Base-by-base conservation (phyloP, 192 early-diverging fungal species). In the Coemansia sp. region DNA sequence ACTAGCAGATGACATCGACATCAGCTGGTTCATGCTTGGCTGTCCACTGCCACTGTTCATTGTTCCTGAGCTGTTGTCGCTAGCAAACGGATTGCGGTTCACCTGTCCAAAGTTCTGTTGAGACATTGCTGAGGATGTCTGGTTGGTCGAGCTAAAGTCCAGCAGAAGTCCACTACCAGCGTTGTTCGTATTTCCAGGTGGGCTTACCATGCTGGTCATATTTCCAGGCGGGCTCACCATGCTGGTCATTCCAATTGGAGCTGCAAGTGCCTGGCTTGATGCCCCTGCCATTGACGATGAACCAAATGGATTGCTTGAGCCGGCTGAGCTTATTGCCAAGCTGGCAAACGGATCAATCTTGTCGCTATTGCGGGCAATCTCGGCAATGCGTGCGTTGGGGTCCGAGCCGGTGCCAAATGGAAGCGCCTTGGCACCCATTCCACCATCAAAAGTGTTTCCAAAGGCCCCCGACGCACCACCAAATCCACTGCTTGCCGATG, bases 301-400 rank as follows among this genome's bases (percentile, higher is more conserved):
- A 30, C 55, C 63, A 55, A 72, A 66, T 16, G 69, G 75, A 19
- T 71, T 78, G 54, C 44, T 57, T 3, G 44, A 28, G 42, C 53
- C 55, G 47, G 53, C 56, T 18, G 69, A 64, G 0, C 65, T 51
- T 61, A 71, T 62, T 5, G 81, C 81, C 36, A 82, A 57, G 59
- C 73, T 80, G 35, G 81, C 81, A 51, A 82, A 82, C 42, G 81
- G 81, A 45, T 82, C 81, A 44, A 82, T 82, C 36, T 61, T 53
- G 19, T 72, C 71, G 59, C 78, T 78, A 55, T 82, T 82, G 44
- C 81, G 78, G 11, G 81, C 81, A 61, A 82, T 79, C 53, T 78
- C 75, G 2, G 80, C 80, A 2, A 81, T 33, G 44, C 50, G 58
- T 5, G 80, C 42, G 54, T 78, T 79, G 8, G 80, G 71, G 23